These are phyloP conservation scores for Pyricularia grisea DNA, from an alignment of 2,329 filamentous ascomycete species.

Conservation along the genomic window DNA sequence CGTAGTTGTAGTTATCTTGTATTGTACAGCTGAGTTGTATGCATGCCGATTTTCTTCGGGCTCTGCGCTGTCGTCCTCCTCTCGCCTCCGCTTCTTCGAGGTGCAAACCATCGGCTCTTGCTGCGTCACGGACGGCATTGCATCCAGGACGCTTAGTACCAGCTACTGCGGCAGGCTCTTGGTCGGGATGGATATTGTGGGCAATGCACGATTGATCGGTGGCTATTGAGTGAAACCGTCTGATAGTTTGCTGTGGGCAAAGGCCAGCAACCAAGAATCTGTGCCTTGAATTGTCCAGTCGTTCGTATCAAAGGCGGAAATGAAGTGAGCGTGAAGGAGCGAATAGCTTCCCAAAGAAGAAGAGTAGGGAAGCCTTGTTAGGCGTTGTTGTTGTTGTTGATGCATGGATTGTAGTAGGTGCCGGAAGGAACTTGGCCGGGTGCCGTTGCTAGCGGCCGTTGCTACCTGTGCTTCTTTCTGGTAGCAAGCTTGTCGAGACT, in stretches of 20 bases:
- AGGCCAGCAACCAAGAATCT: neutral
- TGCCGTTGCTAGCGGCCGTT: neutral
- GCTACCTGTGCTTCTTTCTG: neutral
- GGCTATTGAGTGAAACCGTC: neutral
- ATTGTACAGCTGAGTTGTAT: neutral
- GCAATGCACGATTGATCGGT: neutral
- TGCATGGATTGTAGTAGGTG: neutral
- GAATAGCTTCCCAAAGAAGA: neutral
- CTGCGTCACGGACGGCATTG: conserved; percentile 27
- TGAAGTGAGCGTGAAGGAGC: neutral
- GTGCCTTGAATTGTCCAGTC: neutral
- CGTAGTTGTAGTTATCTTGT: neutral
- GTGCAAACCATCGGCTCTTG: conserved; percentile 18
- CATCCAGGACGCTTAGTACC: neutral
- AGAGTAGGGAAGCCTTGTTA: neutral
- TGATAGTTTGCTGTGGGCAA: neutral
- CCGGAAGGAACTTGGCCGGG: neutral
- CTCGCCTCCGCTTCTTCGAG: conserved; percentile 27
- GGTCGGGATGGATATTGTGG: neutral
- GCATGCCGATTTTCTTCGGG: conserved; percentile 4
- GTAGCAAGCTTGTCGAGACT: neutral
- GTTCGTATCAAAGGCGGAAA: neutral
- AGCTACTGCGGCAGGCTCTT: neutral
- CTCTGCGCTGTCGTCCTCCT: conserved; percentile 14
- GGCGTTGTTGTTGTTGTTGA: neutral